Evolutionary conservation across 805 yeast species (phyloP), one percentile per base, ranked within the genome.

Genomic region (Metschnikowia amazonensis): DNA sequence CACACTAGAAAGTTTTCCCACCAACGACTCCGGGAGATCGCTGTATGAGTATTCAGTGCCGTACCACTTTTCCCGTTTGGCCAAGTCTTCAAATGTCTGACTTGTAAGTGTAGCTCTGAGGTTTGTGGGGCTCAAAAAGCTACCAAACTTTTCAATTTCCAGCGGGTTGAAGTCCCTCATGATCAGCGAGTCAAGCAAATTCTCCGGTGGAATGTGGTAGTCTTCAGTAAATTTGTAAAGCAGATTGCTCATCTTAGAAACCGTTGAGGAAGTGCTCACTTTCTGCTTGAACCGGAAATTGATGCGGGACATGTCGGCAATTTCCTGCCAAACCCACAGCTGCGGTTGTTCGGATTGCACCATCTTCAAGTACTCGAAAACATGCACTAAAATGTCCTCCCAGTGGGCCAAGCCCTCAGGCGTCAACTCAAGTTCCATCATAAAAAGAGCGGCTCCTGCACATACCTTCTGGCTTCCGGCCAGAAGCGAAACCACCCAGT

Each of bases 221-320:
- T 57, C 56, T 13, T 53, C 55, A 7, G 57, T 45, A 34, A 60
- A 63, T 44, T 79, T 77, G 60, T 84, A 88, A 65, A 88, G 65
- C 5, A 65, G 65, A 43, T 75, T 75, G 13, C 95, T 83, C 52
- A 86, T 65, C 24, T 74, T 66, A 3, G 94, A 86, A 3, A 84
- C 94, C 1, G 96, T 85, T 5, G 76, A 65, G 3, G 89, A 72
- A 3, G 95, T 84, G 39, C 81, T 76, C 28, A 76, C 62, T 64
- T 90, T 90, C 65, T 89, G 97, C 56, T 74, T 79, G 61, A 88
- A 94, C 61, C 81, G 83, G 67, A 92, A 92, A 50, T 78, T 76
- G 49, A 87, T 77, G 40, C 74, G 75, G 17, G 89, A 74, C 57
- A 86, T 80, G 42, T 81, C 84, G 50, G 75, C 74, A 42, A 89